A percentile compares a stretch with the other conserved stretches of the same genome.
phyloP scores from a whole-genome alignment of 257 asterid genomes.

The Verbascum thapsus region DNA sequence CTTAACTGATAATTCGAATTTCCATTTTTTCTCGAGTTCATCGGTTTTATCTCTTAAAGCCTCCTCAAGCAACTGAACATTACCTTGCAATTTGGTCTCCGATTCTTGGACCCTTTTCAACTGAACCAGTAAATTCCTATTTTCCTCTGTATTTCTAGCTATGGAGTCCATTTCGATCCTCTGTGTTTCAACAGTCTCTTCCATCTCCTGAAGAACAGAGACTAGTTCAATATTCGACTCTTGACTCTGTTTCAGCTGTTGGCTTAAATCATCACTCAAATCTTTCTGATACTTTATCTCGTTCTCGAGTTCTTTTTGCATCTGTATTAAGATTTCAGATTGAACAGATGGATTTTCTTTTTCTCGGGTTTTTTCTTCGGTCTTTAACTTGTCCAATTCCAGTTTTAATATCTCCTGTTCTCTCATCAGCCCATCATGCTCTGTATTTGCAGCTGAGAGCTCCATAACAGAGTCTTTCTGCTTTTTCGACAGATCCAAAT shows the following conservation, averaged over 20 bases:
- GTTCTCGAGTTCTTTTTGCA: conserved; percentile 59
- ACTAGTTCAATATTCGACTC: conserved; percentile 85
- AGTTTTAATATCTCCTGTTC: conserved; percentile 54
- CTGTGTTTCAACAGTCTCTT: conserved; percentile 74
- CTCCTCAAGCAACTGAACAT: conserved; percentile 44
- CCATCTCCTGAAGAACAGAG: conserved; percentile 85
- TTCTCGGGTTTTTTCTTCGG: conserved; percentile 34
- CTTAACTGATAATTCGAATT: conserved; percentile 40
- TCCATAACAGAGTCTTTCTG: conserved; percentile 65
- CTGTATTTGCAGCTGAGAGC: conserved; percentile 68
- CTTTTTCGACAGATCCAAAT: conserved; percentile 57
- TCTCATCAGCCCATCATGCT: conserved; percentile 52
- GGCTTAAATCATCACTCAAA: conserved; percentile 57
- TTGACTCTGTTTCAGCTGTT: conserved; percentile 72
- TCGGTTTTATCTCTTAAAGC: conserved; percentile 45
- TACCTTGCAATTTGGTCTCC: conserved; percentile 45
- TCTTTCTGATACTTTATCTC: conserved; percentile 69
- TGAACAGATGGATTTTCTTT: conserved; percentile 42
- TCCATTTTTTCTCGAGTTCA: conserved; percentile 48
- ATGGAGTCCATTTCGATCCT: conserved; percentile 61
- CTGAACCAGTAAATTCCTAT: conserved; percentile 35
- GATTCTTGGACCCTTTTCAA: conserved; percentile 49
- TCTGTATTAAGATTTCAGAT: conserved; percentile 41
- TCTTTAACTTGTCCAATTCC: conserved; percentile 37
- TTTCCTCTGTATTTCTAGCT: conserved; percentile 38